phyloP scores from a whole-genome alignment of 495 filamentous ascomycete genomes.

The Hypoxylon perforatum region DNA sequence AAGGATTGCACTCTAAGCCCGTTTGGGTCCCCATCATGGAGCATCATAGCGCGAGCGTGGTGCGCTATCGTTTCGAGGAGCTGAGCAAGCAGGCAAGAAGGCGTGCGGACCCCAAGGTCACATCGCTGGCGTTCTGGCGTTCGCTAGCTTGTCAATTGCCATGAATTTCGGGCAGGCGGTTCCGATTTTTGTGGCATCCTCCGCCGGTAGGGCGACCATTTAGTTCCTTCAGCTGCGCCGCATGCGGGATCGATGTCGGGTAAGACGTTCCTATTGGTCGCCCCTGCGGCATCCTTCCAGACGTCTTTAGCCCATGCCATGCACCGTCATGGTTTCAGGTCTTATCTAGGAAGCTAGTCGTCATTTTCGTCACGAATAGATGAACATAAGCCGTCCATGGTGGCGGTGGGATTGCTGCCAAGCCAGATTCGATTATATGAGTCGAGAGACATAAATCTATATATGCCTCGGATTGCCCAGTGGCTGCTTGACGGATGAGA shows the following conservation, averaged over 20 bases:
- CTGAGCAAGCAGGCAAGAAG: background rate
- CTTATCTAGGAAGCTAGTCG: constrained; percentile 18
- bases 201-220: background rate
- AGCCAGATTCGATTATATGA: background rate
- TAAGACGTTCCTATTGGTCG: background rate
- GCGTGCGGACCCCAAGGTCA: background rate
- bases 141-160: too few species aligned
- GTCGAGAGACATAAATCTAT: background rate
- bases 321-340: constrained; percentile 17
- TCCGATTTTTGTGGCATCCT: too few species aligned
- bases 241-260: background rate
- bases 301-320: constrained; percentile 1
- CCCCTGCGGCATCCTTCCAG: background rate
- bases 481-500: too few species aligned
- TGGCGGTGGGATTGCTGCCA: background rate
- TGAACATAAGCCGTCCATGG: background rate
- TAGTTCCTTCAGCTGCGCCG: constrained; percentile 8
- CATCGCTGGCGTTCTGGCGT: constrained; percentile 6
- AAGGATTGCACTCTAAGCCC: background rate
- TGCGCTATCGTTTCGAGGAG: background rate
- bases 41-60: background rate
- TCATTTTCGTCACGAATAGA: constrained; percentile 6
- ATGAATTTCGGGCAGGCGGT: too few species aligned
- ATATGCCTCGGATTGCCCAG: too few species aligned
- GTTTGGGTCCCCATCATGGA: background rate